Conservation (phyloP, 1,284 basidiomycete species). For the Ustanciosporium gigantosporum region DNA sequence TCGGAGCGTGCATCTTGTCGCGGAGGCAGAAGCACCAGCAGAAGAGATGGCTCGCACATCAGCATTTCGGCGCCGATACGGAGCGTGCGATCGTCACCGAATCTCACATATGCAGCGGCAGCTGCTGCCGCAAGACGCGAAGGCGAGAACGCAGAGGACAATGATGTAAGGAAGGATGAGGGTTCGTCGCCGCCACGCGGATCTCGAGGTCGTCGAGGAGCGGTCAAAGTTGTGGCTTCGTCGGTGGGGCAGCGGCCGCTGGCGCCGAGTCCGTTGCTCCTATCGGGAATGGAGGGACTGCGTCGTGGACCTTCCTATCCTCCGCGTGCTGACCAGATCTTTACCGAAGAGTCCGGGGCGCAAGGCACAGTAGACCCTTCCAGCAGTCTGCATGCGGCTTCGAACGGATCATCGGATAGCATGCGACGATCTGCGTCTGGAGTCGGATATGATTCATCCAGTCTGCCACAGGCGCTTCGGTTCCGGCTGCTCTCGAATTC, state of each 20-base stretch:
- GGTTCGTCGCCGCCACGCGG: conserved; percentile 24
- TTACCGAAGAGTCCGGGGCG: not conserved
- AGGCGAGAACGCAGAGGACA: not conserved
- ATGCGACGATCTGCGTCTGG: not conserved
- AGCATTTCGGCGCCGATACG: conserved; percentile 15
- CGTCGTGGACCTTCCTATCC: conserved; percentile 34
- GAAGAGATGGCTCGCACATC: conserved; percentile 8
- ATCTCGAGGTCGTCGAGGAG: conserved; percentile 36
- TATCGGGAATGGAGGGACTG: conserved; percentile 10
- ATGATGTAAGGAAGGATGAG: conserved; percentile 1
- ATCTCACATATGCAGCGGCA: conserved; percentile 34
- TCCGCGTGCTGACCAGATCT: conserved; percentile 23
- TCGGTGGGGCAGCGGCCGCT: conserved; percentile 17
- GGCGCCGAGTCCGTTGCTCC: conserved; percentile 7
- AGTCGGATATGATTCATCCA: not conserved
- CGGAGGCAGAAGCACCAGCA: not conserved
- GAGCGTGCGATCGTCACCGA: conserved; percentile 37
- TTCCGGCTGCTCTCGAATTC: conserved; percentile 52
- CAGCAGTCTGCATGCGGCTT: too few relatives aligned
- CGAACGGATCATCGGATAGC: not conserved
- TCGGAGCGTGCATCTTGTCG: not conserved
- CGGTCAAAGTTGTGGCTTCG: conserved; percentile 39
- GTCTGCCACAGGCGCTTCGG: conserved; percentile 16
- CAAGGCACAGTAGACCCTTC: not conserved
- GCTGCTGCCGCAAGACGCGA: conserved; percentile 4